These are phyloP conservation scores for Cytospora schulzeri DNA, from an alignment of 2,329 filamentous ascomycete genomes.

Conservation along the genomic window DNA sequence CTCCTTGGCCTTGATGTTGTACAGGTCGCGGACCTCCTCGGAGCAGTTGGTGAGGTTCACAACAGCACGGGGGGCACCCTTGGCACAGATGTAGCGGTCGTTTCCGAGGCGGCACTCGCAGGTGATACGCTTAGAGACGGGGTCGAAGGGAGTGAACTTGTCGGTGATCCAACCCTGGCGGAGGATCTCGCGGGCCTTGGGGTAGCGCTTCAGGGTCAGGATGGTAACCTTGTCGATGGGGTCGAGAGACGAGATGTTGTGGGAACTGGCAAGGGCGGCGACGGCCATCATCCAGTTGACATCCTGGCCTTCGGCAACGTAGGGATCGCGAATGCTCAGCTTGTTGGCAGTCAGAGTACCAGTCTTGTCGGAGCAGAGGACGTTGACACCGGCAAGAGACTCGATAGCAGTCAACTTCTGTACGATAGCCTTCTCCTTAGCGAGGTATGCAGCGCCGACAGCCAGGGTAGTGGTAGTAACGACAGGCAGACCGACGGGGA, in stretches of 20 bases:
- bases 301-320: slow-evolving; percentile 74
- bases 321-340: slow-evolving; percentile 75
- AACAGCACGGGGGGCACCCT: slow-evolving; percentile 77
- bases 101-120: slow-evolving; percentile 68
- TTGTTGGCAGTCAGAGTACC: slow-evolving; percentile 77
- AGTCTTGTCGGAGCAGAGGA: slow-evolving; percentile 82
- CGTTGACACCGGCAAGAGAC: slow-evolving; percentile 74
- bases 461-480: slow-evolving; percentile 78
- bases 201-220: slow-evolving; percentile 74
- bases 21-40: slow-evolving; percentile 64
- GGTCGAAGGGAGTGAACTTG: slow-evolving; percentile 78
- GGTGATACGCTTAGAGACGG: slow-evolving; percentile 79
- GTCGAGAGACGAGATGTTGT: slow-evolving; percentile 78
- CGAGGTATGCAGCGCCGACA: slow-evolving; percentile 76
- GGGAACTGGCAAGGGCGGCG: slow-evolving; percentile 73
- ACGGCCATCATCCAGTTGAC: slow-evolving; percentile 87
- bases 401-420: slow-evolving; percentile 80
- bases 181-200: slow-evolving; percentile 75
- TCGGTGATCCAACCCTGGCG: slow-evolving; percentile 74
- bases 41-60: slow-evolving; percentile 69
- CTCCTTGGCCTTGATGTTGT: slow-evolving; percentile 72
- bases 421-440: slow-evolving; percentile 76
- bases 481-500: slow-evolving; percentile 78
- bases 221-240: slow-evolving; percentile 81
- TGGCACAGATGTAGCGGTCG: slow-evolving; percentile 72